A percentile compares a stretch with the other conserved stretches of the same genome.
Evolutionary conservation across 83 land plant genomes (phyloP).

Genomic region (Diphasiastrum complanatum): DNA sequence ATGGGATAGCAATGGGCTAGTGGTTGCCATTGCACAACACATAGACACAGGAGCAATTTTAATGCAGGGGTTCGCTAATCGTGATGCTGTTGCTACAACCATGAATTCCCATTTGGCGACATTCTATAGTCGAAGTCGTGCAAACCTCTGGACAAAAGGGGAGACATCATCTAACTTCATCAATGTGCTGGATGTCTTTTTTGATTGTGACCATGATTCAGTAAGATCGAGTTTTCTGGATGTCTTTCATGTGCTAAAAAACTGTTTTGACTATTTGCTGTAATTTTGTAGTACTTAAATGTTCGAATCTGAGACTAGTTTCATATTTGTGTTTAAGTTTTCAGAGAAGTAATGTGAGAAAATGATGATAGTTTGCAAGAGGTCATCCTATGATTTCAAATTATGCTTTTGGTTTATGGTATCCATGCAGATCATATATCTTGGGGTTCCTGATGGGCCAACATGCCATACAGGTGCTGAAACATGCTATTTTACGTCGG

Average conservation of each 20-base stretch:
- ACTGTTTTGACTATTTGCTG: background rate
- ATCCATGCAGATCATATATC: constrained; percentile 86
- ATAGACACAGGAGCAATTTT: constrained; percentile 83
- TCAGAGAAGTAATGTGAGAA: background rate
- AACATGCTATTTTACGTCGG: constrained; percentile 78
- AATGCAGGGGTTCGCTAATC: constrained; percentile 96
- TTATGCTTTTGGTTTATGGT: too few species aligned
- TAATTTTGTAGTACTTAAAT: background rate
- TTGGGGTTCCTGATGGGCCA: constrained; percentile 94
- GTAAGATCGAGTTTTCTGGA: constrained; percentile 44
- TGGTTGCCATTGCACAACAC: constrained; percentile 88
- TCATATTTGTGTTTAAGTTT: background rate
- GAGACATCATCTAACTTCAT: constrained; percentile 92
- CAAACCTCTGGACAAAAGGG: constrained; percentile 87
- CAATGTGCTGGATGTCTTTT: constrained; percentile 70
- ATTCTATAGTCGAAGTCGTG: constrained; percentile 78
- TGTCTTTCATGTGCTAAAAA: background rate
- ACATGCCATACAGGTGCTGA: constrained; percentile 86
- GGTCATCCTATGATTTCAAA: too few species aligned
- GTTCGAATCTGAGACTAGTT: background rate
- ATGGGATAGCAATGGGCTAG: constrained; percentile 89
- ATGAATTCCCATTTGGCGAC: constrained; percentile 73
- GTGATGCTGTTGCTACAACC: constrained; percentile 71
- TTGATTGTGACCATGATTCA: constrained; percentile 95
- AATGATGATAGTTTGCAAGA: constrained; percentile 11